A percentile compares a stretch with the other conserved stretches of the same genome.
phyloP scores from a whole-genome alignment of 2,329 filamentous ascomycete genomes.

The Microdochium paspali region DNA sequence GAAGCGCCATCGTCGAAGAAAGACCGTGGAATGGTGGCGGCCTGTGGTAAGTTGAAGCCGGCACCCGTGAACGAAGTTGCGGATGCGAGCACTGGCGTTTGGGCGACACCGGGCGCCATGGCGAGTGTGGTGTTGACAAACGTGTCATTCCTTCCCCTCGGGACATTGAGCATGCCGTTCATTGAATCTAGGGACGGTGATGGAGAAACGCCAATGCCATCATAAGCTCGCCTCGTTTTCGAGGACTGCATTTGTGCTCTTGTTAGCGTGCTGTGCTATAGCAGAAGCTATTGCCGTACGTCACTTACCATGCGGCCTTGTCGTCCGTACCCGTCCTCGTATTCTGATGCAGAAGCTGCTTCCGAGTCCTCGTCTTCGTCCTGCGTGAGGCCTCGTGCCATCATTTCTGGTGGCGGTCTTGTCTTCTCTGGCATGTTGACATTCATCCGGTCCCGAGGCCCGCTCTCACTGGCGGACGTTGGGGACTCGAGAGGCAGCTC shows the following conservation, averaged over 20 bases:
- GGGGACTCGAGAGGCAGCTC: conserved; percentile 91
- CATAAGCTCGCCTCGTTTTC: conserved; percentile 47
- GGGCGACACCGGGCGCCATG: conserved; percentile 18
- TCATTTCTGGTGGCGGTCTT: conserved; percentile 80
- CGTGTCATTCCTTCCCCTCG: conserved; percentile 47
- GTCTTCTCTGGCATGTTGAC: conserved; percentile 84
- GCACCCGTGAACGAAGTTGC: conserved; percentile 54
- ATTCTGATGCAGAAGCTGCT: conserved; percentile 71
- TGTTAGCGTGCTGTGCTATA: conserved; percentile 11
- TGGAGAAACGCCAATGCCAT: conserved; percentile 60
- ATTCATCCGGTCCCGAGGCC: conserved; percentile 81
- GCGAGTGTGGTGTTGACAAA: conserved; percentile 40
- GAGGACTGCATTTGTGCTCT: conserved; percentile 33
- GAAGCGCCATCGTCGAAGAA: conserved; percentile 87
- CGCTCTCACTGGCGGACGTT: conserved; percentile 67
- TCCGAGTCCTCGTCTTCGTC: conserved; percentile 90
- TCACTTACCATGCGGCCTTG: conserved; percentile 56
- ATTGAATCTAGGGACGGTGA: conserved; percentile 89
- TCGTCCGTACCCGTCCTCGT: conserved; percentile 69
- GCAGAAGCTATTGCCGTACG: conserved; percentile 2
- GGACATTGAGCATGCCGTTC: conserved; percentile 55
- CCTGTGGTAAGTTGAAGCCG: conserved; percentile 46
- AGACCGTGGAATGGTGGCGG: conserved; percentile 60
- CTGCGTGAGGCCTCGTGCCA: conserved; percentile 71
- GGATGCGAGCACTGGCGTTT: conserved; percentile 42